Evolutionary conservation across 2,329 filamentous ascomycete species (phyloP).

Genomic region (Calonectria pseudoturangicola): DNA sequence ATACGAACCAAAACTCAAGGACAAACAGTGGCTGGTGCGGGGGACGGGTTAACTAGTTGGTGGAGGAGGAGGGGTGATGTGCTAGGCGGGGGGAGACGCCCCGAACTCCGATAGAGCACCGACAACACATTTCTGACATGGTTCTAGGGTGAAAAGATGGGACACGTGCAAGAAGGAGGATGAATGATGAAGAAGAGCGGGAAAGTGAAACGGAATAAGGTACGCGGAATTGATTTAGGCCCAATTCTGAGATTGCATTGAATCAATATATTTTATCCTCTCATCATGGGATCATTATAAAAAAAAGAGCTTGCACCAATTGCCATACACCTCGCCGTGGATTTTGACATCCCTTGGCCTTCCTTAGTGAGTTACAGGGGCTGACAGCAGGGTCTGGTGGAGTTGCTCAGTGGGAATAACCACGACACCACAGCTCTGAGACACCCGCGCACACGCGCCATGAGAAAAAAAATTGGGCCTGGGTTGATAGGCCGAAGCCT

Average conservation of each 20-base stretch:
- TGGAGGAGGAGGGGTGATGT: background rate
- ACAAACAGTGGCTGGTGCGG: conserved; percentile 18
- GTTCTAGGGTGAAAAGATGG: background rate
- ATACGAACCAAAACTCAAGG: background rate
- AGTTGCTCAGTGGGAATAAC: conserved; percentile 28
- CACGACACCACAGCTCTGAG: conserved; percentile 18
- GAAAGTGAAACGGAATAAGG: background rate
- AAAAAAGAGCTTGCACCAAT: too few species aligned
- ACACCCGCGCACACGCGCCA: conserved; percentile 20
- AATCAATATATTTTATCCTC: too few species aligned
- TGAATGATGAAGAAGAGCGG: background rate
- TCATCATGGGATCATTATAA: too few species aligned
- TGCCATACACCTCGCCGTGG: too few species aligned
- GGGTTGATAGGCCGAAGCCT: conserved; percentile 20
- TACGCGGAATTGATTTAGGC: too few species aligned
- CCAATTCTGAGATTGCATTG: too few species aligned
- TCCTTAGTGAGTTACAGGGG: background rate
- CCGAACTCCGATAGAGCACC: conserved; percentile 35
- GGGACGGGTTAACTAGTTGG: background rate
- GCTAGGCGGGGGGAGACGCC: conserved; percentile 24
- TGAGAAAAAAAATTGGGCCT: conserved; percentile 25
- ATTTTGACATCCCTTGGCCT: too few species aligned
- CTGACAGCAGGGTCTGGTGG: conserved; percentile 18
- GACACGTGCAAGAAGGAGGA: background rate
- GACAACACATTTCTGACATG: conserved; percentile 13